A percentile compares a stretch with the other conserved stretches of the same genome.
Conservation (phyloP, 2,329 filamentous ascomycete species). For the Pestalotiopsis sp. region DNA sequence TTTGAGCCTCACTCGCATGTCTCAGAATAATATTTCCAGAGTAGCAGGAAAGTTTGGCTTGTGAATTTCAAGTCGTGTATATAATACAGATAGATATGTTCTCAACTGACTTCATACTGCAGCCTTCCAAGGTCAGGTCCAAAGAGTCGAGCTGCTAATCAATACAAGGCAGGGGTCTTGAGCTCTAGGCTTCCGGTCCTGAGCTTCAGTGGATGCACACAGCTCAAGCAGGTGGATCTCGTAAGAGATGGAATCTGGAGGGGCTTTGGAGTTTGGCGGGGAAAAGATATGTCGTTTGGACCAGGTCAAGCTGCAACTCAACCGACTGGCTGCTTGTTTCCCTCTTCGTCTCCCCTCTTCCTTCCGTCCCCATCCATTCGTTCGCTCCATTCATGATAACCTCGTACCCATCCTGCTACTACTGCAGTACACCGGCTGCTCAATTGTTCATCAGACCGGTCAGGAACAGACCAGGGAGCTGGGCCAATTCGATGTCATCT, state of each 20-base stretch:
- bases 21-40: too few relatives aligned
- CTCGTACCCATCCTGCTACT: too few relatives aligned
- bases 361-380: neutral
- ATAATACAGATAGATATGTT: too few relatives aligned
- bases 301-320: neutral
- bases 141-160: neutral
- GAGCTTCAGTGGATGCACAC: neutral
- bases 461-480: neutral
- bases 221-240: neutral
- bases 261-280: neutral
- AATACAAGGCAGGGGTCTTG: neutral
- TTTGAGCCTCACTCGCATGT: too few relatives aligned
- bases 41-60: too few relatives aligned
- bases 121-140: neutral
- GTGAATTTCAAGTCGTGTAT: too few relatives aligned
- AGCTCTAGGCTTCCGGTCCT: neutral
- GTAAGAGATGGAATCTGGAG: neutral
- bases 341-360: neutral
- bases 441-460: neutral
- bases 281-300: neutral
- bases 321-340: neutral
- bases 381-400: neutral
- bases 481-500: neutral
- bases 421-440: too few relatives aligned
- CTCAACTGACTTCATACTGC: neutral